Conservation (phyloP, 1,284 basidiomycete species). For the Malassezia sp. region DNA sequence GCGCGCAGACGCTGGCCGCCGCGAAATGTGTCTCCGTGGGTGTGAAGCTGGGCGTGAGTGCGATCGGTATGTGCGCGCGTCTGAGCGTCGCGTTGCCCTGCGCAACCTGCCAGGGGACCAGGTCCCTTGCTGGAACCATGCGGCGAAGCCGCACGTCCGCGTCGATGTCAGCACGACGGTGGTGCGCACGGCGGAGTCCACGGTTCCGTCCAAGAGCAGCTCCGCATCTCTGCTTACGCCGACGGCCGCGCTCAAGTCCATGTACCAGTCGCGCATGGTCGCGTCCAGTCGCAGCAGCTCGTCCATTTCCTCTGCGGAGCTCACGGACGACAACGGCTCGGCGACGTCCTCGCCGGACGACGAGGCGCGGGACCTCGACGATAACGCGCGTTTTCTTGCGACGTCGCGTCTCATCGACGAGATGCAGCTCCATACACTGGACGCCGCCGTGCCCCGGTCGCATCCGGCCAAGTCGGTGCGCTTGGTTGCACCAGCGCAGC, state of each 20-base stretch:
- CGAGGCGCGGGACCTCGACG: slow-evolving; percentile 35
- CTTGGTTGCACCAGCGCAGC: no score
- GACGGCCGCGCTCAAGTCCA: slow-evolving; percentile 13
- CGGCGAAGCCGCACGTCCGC: slow-evolving; percentile 19
- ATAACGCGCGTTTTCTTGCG: slow-evolving; percentile 20
- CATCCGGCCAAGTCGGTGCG: slow-evolving; percentile 1
- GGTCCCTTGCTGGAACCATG: slow-evolving; percentile 41
- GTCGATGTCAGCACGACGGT: no score
- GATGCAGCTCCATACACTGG: slow-evolving; percentile 24
- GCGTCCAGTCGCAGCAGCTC: slow-evolving; percentile 22
- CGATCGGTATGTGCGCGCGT: slow-evolving; percentile 39
- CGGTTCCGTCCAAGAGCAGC: neutral
- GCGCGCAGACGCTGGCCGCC: slow-evolving; percentile 37
- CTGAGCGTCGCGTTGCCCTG: slow-evolving; percentile 37
- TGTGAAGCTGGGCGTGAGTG: slow-evolving; percentile 42
- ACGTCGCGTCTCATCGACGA: slow-evolving; percentile 23
- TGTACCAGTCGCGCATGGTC: neutral
- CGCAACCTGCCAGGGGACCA: slow-evolving; percentile 37
- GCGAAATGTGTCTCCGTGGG: slow-evolving; percentile 43
- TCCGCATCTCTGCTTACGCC: slow-evolving; percentile 12
- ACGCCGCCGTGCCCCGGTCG: slow-evolving; percentile 10
- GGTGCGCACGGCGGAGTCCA: slow-evolving; percentile 3
- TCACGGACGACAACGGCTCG: slow-evolving; percentile 44
- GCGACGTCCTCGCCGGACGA: slow-evolving; percentile 39
- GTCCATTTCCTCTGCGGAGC: slow-evolving; percentile 34